Percentiles rank a stretch among this genome's conserved stretches.
Conservation (phyloP, 441 rosid genomes). For the Pelargonium citronellum region DNA sequence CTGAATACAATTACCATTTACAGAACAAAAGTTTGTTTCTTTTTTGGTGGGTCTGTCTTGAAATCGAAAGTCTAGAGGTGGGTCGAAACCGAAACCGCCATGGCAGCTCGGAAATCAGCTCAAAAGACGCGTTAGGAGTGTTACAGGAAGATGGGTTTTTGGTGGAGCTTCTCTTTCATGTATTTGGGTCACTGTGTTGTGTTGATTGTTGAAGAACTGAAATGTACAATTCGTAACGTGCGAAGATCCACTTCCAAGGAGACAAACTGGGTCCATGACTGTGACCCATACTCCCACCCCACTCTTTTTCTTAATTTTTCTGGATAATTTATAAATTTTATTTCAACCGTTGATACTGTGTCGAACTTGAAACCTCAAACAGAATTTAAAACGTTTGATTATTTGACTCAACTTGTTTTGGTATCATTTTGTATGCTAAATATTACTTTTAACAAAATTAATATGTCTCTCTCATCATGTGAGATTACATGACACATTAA, state of each 20-base stretch:
- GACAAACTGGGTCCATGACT: constrained; percentile 48
- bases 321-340: too few relatives aligned
- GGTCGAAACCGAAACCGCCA: neutral
- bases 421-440: too few relatives aligned
- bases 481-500: too few relatives aligned
- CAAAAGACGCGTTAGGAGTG: neutral
- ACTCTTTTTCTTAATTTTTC: neutral
- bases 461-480: too few relatives aligned
- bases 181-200: constrained; percentile 14
- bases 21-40: neutral
- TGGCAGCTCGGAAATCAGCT: neutral
- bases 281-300: constrained; percentile 23
- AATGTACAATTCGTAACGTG: constrained; percentile 41
- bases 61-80: neutral
- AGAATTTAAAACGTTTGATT: too few relatives aligned
- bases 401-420: too few relatives aligned
- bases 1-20: neutral
- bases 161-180: neutral
- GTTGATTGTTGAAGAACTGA: neutral
- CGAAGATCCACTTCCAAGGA: constrained; percentile 47
- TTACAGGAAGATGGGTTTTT: neutral
- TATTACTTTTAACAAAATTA: too few relatives aligned
- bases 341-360: too few relatives aligned
- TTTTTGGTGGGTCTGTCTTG: neutral
- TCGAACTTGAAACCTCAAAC: too few relatives aligned